Evolutionary conservation across 106 monocot genomes (phyloP).

Genomic region (Hemerocallis citrina): DNA sequence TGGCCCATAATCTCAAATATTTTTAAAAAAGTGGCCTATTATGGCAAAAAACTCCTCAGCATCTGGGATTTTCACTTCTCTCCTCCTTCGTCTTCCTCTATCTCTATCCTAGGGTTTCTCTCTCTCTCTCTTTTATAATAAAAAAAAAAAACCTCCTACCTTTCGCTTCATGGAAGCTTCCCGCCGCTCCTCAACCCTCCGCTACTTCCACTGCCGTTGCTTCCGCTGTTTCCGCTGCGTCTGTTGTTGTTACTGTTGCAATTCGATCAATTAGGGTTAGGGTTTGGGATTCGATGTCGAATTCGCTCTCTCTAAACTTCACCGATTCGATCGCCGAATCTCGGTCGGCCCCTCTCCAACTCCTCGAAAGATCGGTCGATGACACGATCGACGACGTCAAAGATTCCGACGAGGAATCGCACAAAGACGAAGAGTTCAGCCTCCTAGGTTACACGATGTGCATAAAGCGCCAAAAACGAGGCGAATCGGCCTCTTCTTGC

Average conservation of each 20-base stretch:
- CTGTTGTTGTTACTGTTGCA: background rate
- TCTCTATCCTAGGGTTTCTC: background rate
- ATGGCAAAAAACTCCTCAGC: too few species aligned
- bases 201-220: constrained; percentile 3
- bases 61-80: too few species aligned
- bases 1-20: too few species aligned
- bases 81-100: too few species aligned
- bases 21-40: too few species aligned
- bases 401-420: constrained; percentile 7
- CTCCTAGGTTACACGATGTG: constrained; percentile 33
- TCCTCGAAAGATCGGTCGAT: constrained; percentile 12
- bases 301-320: constrained; percentile 21
- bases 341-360: constrained; percentile 18
- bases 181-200: background rate
- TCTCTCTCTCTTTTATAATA: background rate
- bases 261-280: background rate
- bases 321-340: constrained; percentile 7
- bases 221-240: background rate
- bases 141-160: background rate
- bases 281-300: constrained; percentile 33
- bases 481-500: constrained; percentile 28
- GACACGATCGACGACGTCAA: background rate
- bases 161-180: constrained; percentile 8
- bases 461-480: constrained; percentile 17
- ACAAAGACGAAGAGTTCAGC: constrained; percentile 30